Evolutionary conservation across 805 yeast genomes (phyloP).

Genomic region (Sporopachydermia lactativora): DNA sequence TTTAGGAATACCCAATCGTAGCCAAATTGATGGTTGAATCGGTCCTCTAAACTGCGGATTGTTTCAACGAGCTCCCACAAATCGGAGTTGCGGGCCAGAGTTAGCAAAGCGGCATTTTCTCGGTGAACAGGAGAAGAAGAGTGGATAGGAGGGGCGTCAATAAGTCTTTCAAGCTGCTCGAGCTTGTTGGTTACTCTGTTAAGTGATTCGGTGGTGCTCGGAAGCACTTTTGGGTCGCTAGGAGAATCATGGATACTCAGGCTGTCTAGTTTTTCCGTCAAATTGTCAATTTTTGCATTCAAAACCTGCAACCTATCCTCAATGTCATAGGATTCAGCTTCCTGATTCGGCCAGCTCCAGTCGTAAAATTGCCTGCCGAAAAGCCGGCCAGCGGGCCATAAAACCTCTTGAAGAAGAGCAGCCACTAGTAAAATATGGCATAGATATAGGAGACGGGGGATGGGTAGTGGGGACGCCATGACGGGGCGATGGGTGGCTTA

Average conservation of each 20-base stretch:
- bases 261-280: not conserved
- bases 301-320: not conserved
- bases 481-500: too few species aligned
- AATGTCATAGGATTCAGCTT: too few species aligned
- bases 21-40: constrained; percentile 67
- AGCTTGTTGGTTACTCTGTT: not conserved
- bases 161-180: not conserved
- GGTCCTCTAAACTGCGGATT: constrained; percentile 70
- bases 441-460: too few species aligned
- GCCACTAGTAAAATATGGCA: too few species aligned
- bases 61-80: constrained; percentile 46
- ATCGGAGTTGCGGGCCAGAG: constrained; percentile 69
- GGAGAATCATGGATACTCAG: not conserved
- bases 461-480: too few species aligned
- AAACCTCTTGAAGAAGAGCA: too few species aligned
- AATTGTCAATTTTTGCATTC: not conserved
- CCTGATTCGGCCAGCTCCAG: too few species aligned
- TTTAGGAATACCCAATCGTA: constrained; percentile 95
- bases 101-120: constrained; percentile 67
- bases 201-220: not conserved
- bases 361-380: too few species aligned
- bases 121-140: constrained; percentile 9
- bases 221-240: not conserved
- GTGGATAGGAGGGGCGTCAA: constrained; percentile 2
- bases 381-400: too few species aligned